phyloP scores from a whole-genome alignment of 495 filamentous ascomycete species.

The Glonium stellatum region DNA sequence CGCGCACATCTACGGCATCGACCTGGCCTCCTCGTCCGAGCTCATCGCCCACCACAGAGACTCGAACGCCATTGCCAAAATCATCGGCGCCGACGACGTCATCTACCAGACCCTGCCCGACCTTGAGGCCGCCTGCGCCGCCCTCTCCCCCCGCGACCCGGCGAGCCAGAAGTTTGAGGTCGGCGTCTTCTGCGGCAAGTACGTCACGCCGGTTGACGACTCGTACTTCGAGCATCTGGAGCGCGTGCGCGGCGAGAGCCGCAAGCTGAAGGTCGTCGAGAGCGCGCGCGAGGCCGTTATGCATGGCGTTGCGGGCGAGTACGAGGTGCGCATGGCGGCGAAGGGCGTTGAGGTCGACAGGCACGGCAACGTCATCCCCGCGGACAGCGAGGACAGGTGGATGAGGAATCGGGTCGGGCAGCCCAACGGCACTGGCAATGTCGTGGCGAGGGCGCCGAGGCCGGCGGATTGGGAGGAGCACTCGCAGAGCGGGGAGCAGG shows the following conservation, averaged over 20 bases:
- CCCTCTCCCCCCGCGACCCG: conserved; percentile 52
- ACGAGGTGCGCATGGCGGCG: conserved; percentile 55
- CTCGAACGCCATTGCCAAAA: conserved; percentile 58
- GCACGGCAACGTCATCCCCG: conserved; percentile 50
- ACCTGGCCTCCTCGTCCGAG: conserved; percentile 74
- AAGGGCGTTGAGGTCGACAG: conserved; percentile 54
- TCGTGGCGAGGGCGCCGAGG: background rate
- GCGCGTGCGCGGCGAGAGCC: conserved; percentile 61
- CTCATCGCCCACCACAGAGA: conserved; percentile 77
- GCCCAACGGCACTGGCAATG: conserved; percentile 13
- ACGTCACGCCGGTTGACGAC: conserved; percentile 75
- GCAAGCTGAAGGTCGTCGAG: conserved; percentile 64
- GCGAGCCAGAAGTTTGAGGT: conserved; percentile 69
- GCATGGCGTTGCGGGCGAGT: conserved; percentile 55
- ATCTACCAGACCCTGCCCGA: conserved; percentile 86
- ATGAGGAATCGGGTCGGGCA: background rate
- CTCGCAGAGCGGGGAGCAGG: background rate
- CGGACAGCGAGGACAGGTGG: conserved; percentile 16
- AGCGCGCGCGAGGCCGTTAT: conserved; percentile 62
- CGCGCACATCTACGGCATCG: conserved; percentile 80
- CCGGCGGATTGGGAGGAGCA: background rate
- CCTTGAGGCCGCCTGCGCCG: conserved; percentile 71
- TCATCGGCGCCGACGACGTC: conserved; percentile 86
- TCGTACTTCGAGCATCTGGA: conserved; percentile 86
- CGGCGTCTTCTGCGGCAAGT: conserved; percentile 92